Conservation (phyloP, 2,329 filamentous ascomycete genomes). For the Claviceps digitariae region DNA sequence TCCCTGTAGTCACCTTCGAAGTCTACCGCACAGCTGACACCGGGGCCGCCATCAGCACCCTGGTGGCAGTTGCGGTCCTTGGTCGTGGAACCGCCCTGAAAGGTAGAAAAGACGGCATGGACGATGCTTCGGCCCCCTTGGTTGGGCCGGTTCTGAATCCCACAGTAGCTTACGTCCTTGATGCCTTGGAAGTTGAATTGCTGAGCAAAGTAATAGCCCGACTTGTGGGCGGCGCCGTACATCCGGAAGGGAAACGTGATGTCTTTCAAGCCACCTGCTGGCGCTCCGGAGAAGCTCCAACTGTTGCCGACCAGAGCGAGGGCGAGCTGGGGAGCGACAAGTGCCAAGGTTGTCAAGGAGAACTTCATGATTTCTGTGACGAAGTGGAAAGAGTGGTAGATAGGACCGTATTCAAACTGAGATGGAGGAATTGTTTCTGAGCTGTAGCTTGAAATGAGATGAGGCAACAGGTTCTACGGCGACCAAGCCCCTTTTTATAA, state of each 20-base stretch:
- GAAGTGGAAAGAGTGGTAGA: neutral
- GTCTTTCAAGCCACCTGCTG: neutral
- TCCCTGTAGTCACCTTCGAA: neutral
- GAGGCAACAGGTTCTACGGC: neutral
- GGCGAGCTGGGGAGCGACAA: neutral
- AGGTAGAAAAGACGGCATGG: neutral
- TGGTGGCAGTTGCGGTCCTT: neutral
- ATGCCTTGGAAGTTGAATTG: constrained; percentile 9
- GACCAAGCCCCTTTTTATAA: neutral
- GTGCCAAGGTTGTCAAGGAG: neutral
- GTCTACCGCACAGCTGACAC: neutral
- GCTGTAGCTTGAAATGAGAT: neutral
- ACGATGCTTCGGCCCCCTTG: neutral
- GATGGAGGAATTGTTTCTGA: neutral
- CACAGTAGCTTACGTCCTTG: neutral
- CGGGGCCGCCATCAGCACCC: neutral
- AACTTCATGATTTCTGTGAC: neutral
- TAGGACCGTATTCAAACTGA: neutral
- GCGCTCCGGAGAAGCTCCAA: neutral
- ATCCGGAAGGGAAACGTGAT: constrained; percentile 13
- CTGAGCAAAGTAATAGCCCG: constrained; percentile 13
- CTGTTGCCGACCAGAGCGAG: neutral
- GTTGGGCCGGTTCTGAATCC: neutral
- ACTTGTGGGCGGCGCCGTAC: constrained; percentile 7
- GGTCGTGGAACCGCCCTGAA: neutral